Percentiles rank a stretch among this genome's conserved stretches.
Evolutionary conservation across 352 stramenopile genomes (phyloP).

Genomic region (Phytophthora tentaculata): DNA sequence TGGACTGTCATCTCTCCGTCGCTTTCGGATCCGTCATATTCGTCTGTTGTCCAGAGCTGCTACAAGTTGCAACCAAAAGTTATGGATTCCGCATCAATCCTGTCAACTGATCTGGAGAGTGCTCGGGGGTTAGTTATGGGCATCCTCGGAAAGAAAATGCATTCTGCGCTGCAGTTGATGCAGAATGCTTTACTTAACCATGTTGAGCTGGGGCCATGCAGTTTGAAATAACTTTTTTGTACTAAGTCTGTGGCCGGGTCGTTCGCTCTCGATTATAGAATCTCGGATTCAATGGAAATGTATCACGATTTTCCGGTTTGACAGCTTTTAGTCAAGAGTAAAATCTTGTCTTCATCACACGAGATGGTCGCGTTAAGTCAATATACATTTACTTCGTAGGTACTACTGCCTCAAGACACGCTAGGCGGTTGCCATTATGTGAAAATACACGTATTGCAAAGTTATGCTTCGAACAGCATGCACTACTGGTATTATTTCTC

Average conservation of each 20-base stretch:
- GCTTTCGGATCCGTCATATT: background rate
- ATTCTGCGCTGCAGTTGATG: constrained; percentile 1
- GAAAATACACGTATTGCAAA: too few relatives aligned
- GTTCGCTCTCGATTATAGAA: too few relatives aligned
- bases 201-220: background rate
- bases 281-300: too few relatives aligned
- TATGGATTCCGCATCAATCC: background rate
- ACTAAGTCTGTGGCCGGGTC: background rate
- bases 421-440: too few relatives aligned
- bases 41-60: background rate
- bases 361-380: too few relatives aligned
- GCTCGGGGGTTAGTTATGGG: background rate
- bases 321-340: too few relatives aligned
- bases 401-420: too few relatives aligned
- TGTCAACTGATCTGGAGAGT: background rate
- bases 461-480: too few relatives aligned
- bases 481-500: too few relatives aligned
- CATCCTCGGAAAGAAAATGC: constrained; percentile 2
- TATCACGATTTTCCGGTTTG: too few relatives aligned
- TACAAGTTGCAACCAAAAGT: background rate
- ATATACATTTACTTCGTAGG: too few relatives aligned
- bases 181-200: background rate
- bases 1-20: background rate
- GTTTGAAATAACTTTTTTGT: background rate
- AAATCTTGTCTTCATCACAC: too few relatives aligned